Evolutionary conservation across 208 protist species (phyloP).

Genomic region (Trypanosoma rangeli): DNA sequence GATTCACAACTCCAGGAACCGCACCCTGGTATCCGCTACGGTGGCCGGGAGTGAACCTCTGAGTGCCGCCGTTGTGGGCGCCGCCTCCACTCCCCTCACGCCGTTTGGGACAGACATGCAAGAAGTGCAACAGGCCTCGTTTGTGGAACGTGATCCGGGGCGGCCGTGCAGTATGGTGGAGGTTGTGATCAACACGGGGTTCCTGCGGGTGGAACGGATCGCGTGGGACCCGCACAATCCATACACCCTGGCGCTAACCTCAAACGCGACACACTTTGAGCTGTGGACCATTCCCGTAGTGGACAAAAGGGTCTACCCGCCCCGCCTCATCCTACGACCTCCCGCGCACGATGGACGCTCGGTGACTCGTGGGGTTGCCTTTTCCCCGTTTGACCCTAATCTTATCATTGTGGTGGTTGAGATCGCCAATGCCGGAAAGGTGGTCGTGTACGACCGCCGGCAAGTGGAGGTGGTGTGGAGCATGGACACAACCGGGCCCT

Average conservation of each 20-base stretch:
- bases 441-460: slow-evolving; percentile 77
- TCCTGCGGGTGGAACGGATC: slow-evolving; percentile 68
- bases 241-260: slow-evolving; percentile 84
- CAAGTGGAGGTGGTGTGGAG: slow-evolving; percentile 54
- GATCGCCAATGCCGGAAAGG: slow-evolving; percentile 38
- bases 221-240: slow-evolving; percentile 84
- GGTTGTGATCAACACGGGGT: slow-evolving; percentile 67
- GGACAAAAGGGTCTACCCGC: slow-evolving; percentile 45
- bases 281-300: slow-evolving; percentile 70
- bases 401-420: slow-evolving; percentile 75
- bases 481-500: slow-evolving; percentile 54
- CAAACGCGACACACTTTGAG: slow-evolving; percentile 73
- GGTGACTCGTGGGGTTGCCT: slow-evolving; percentile 64
- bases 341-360: slow-evolving; percentile 55
- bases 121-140: neutral
- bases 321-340: slow-evolving; percentile 67
- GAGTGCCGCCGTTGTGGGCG: slow-evolving; percentile 23
- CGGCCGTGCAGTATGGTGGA: slow-evolving; percentile 56
- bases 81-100: neutral
- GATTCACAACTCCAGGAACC: slow-evolving; percentile 45
- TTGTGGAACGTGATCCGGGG: slow-evolving; percentile 1
- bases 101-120: neutral
- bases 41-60: slow-evolving; percentile 48
- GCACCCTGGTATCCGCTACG: slow-evolving; percentile 40
- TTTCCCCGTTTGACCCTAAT: slow-evolving; percentile 75